phyloP scores from a whole-genome alignment of 768 basidiomycete species.

The Mycena filopes region DNA sequence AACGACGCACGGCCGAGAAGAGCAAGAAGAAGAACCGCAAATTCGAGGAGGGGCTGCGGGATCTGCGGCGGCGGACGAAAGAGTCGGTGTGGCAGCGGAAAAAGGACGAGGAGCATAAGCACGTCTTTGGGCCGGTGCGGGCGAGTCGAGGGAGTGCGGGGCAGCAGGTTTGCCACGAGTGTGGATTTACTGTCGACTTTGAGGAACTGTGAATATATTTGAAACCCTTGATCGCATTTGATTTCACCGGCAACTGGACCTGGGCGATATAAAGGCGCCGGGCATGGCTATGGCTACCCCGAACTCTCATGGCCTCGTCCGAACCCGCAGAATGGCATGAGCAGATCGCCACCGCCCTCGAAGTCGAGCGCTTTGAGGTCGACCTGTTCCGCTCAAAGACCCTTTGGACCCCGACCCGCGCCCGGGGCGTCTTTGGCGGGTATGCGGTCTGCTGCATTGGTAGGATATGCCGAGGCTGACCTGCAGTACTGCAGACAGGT shows the following conservation, averaged over 20 bases:
- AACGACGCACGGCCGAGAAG: conserved; percentile 81
- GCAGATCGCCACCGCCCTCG: conserved; percentile 77
- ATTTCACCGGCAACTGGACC: no score
- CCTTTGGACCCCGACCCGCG: conserved; percentile 67
- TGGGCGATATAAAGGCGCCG: neutral
- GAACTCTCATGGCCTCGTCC: conserved; percentile 2
- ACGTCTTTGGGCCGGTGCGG: conserved; percentile 77
- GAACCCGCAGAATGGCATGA: conserved; percentile 43
- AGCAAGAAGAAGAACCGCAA: conserved; percentile 93
- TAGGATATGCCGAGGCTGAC: neutral
- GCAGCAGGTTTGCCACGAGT: conserved; percentile 85
- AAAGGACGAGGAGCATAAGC: conserved; percentile 89
- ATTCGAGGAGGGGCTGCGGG: conserved; percentile 89
- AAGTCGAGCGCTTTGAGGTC: conserved; percentile 81
- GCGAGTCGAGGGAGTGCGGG: conserved; percentile 63
- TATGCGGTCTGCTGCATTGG: conserved; percentile 36
- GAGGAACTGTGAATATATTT: conserved; percentile 80
- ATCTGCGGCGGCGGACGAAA: conserved; percentile 85
- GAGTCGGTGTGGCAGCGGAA: conserved; percentile 92
- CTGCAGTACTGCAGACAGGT: conserved; percentile 62
- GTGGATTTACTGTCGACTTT: conserved; percentile 92
- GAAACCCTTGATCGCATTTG: neutral
- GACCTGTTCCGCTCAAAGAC: conserved; percentile 84
- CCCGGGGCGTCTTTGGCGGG: conserved; percentile 87
- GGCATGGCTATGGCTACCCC: neutral